Conservation (phyloP, 805 yeast genomes). For the Cyberlindnera subsufficiens region DNA sequence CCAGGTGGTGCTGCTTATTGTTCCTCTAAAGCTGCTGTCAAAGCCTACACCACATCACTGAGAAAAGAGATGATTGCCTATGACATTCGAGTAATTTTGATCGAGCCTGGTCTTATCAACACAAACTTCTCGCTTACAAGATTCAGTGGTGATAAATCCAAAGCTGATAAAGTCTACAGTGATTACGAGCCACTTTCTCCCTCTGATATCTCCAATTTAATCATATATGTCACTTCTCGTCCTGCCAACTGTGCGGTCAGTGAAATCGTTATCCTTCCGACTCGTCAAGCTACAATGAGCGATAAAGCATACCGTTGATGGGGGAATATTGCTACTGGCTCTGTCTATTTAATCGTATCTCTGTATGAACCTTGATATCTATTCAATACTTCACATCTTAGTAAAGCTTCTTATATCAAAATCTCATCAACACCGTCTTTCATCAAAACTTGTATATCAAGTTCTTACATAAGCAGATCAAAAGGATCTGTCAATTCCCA, state of each 20-base stretch:
- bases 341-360: not conserved
- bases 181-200: conserved; percentile 52
- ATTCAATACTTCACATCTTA: not conserved
- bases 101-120: conserved; percentile 63
- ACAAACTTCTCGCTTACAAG: conserved; percentile 57
- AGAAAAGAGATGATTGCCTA: conserved; percentile 71
- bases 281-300: conserved; percentile 67
- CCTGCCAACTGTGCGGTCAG: conserved; percentile 54
- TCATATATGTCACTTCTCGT: conserved; percentile 51
- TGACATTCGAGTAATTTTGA: conserved; percentile 53
- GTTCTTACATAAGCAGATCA: too few relatives aligned
- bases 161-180: conserved; percentile 50
- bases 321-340: not conserved
- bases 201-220: conserved; percentile 54
- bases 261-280: conserved; percentile 79
- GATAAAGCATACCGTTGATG: conserved; percentile 16
- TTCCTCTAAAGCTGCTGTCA: conserved; percentile 68
- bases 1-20: conserved; percentile 61
- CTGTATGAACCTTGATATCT: not conserved
- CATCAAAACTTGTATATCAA: not conserved
- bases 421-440: not conserved
- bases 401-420: too few relatives aligned
- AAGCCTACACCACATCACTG: conserved; percentile 60
- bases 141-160: conserved; percentile 46
- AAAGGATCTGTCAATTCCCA: too few relatives aligned